phyloP scores from a whole-genome alignment of 164 flowering plant species.

The Chimonanthus salicifolius region DNA sequence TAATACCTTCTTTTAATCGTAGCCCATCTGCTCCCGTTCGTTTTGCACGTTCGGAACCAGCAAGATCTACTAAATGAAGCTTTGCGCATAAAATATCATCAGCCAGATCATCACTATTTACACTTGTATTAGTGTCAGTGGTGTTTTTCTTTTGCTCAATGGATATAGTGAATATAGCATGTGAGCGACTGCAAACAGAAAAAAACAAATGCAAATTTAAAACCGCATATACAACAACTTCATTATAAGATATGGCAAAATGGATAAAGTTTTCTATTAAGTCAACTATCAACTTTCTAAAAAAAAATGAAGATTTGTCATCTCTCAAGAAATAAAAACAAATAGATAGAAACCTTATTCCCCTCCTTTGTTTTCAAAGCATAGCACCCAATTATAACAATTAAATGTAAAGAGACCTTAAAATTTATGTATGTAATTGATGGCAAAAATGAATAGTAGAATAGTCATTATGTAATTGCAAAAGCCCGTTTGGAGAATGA shows the following conservation, averaged over 20 bases:
- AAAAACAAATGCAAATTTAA: not conserved
- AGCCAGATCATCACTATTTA: conserved; percentile 39
- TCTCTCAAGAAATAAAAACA: too few species aligned
- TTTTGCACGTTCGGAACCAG: conserved; percentile 96
- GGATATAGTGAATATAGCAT: conserved; percentile 95
- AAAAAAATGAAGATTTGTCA: too few species aligned
- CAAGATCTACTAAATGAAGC: conserved; percentile 94
- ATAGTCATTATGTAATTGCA: not conserved
- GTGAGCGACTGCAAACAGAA: conserved; percentile 71
- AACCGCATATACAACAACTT: not conserved
- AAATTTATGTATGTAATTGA: too few species aligned
- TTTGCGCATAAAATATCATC: conserved; percentile 84
- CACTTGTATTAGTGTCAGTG: conserved; percentile 14
- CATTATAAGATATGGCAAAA: too few species aligned
- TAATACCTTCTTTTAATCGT: conserved; percentile 88
- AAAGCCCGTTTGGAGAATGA: not conserved
- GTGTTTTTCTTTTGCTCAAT: conserved; percentile 75
- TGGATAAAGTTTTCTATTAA: too few species aligned
- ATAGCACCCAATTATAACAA: too few species aligned
- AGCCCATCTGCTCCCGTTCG: conserved; percentile 94
- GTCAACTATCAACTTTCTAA: too few species aligned
- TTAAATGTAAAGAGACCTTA: too few species aligned
- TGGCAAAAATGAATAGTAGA: too few species aligned
- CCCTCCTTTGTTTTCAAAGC: too few species aligned
- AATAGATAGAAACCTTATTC: too few species aligned